A percentile compares a stretch with the other conserved stretches of the same genome.
Conservation (phyloP, 2,329 filamentous ascomycete species). For the Aspergillus versicolor region DNA sequence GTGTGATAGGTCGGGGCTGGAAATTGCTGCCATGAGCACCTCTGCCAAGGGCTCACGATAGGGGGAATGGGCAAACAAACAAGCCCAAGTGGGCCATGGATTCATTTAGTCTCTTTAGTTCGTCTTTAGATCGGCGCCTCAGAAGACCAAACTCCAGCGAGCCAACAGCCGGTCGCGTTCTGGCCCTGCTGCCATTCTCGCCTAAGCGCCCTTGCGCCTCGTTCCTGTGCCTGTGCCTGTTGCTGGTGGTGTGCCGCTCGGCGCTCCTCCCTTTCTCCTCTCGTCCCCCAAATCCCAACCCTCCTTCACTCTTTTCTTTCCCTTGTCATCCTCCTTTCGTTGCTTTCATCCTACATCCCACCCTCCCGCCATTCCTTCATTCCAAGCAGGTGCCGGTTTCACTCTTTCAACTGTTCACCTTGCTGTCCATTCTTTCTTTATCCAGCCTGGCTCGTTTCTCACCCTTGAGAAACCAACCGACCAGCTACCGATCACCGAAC, state of each 20-base stretch:
- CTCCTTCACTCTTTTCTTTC: constrained; percentile 14
- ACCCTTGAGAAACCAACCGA: constrained; percentile 15
- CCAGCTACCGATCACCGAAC: constrained; percentile 15
- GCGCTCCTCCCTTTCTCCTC: constrained; percentile 7
- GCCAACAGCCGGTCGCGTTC: constrained; percentile 10
- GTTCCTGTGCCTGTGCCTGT: constrained; percentile 3
- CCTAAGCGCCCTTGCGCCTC: constrained; percentile 23
- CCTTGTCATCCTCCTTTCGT: constrained; percentile 20
- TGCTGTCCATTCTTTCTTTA: constrained; percentile 50
- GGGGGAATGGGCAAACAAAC: constrained; percentile 16
- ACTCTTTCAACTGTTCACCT: constrained; percentile 62
- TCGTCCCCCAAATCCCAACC: constrained; percentile 1
- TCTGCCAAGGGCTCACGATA: background rate
- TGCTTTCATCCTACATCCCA: constrained; percentile 19
- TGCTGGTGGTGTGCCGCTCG: background rate
- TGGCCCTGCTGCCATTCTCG: constrained; percentile 13
- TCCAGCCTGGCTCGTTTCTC: constrained; percentile 16
- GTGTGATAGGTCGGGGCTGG: constrained; percentile 12
- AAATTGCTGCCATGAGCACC: constrained; percentile 7
- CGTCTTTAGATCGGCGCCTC: background rate
- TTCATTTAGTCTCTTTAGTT: constrained; percentile 4
- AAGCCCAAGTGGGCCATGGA: constrained; percentile 5
- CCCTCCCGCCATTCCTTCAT: constrained; percentile 25
- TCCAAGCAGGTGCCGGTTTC: constrained; percentile 56
- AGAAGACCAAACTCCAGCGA: constrained; percentile 3